Percentiles rank a stretch among this genome's conserved stretches.
These are phyloP conservation scores for Aspergillus clavatus DNA, from an alignment of 2,329 filamentous ascomycete species.

Conservation along the genomic window DNA sequence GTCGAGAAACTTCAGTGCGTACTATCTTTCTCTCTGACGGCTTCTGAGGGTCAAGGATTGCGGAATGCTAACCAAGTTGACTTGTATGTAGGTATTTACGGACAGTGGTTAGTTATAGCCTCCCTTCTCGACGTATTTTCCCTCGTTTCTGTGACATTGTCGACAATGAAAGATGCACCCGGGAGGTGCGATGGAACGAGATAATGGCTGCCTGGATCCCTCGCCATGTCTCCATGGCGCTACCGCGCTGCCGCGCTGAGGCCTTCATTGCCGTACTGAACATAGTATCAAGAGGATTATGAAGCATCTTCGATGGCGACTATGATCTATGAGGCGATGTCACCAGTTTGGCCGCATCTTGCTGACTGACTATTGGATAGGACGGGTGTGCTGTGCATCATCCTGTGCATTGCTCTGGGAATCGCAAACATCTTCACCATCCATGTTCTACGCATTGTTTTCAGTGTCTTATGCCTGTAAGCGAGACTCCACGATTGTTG, in stretches of 20 bases:
- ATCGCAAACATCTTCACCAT: constrained; percentile 65
- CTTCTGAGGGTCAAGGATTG: constrained; percentile 7
- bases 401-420: constrained; percentile 63
- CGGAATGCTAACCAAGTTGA: constrained; percentile 19
- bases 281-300: too few relatives aligned
- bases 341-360: background rate
- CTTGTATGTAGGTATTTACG: constrained; percentile 57
- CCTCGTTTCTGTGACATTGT: background rate
- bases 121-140: constrained; percentile 1
- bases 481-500: constrained; percentile 21
- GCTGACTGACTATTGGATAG: constrained; percentile 23
- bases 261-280: background rate
- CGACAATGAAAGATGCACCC: background rate
- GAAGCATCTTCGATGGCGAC: background rate
- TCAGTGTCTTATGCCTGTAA: constrained; percentile 56
- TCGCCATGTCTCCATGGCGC: constrained; percentile 15
- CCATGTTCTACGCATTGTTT: constrained; percentile 53
- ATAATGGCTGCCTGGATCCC: constrained; percentile 19
- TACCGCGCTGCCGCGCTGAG: constrained; percentile 8
- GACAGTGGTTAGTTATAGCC: constrained; percentile 56
- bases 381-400: constrained; percentile 55
- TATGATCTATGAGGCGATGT: background rate
- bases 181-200: constrained; percentile 3
- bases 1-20: constrained; percentile 63
- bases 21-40: constrained; percentile 10